These are phyloP conservation scores for Westerdykella ornata DNA, from an alignment of 2,329 filamentous ascomycete species.

Conservation along the genomic window DNA sequence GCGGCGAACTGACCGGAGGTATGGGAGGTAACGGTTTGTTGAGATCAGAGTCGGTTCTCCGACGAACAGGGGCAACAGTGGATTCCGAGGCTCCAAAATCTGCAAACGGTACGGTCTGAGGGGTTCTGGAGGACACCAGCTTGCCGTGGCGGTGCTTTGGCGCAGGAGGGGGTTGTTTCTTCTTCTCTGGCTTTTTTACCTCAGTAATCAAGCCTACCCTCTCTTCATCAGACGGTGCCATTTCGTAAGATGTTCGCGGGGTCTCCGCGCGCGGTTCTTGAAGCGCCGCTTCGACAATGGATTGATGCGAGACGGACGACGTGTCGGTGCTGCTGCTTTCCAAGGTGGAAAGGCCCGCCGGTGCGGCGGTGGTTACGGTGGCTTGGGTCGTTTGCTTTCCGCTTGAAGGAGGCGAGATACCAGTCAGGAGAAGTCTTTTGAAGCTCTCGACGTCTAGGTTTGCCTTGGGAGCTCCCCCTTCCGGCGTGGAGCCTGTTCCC, in stretches of 20 bases:
- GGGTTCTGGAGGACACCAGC: slow-evolving; percentile 52
- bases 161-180: slow-evolving; percentile 57
- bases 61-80: slow-evolving; percentile 11
- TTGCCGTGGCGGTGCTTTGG: slow-evolving; percentile 75
- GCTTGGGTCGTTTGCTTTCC: slow-evolving; percentile 21
- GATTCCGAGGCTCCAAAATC: slow-evolving; percentile 24
- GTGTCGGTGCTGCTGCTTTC: slow-evolving; percentile 52
- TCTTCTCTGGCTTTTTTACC: slow-evolving; percentile 45
- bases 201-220: slow-evolving; percentile 22
- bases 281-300: slow-evolving; percentile 48
- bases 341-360: slow-evolving; percentile 19
- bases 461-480: slow-evolving; percentile 26
- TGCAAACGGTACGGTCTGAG: slow-evolving; percentile 33
- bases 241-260: slow-evolving; percentile 54
- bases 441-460: slow-evolving; percentile 73
- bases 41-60: slow-evolving; percentile 43
- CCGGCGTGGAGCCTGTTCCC: slow-evolving; percentile 19
- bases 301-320: slow-evolving; percentile 54
- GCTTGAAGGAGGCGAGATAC: slow-evolving; percentile 46
- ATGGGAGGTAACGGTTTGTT: slow-evolving; percentile 58
- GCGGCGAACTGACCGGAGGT: slow-evolving; percentile 31
- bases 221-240: slow-evolving; percentile 48
- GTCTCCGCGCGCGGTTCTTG: slow-evolving; percentile 44
- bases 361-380: slow-evolving; percentile 16
- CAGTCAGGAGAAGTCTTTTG: slow-evolving; percentile 67